Evolutionary conservation across 2,329 filamentous ascomycete genomes (phyloP).

Genomic region (Aspergillus brunneoviolaceus): DNA sequence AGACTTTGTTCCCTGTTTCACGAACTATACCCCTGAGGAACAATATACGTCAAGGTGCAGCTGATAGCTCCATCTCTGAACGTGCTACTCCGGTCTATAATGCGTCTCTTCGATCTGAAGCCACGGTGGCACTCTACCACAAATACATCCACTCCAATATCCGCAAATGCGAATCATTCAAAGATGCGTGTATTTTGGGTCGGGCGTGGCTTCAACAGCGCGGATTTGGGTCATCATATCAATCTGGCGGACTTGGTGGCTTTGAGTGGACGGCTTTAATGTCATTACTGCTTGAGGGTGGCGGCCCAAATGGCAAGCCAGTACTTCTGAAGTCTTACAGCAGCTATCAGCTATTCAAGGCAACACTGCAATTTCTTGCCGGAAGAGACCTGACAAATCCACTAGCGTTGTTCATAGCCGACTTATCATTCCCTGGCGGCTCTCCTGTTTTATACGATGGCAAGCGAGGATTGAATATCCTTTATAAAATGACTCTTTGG

Average conservation of each 20-base stretch:
- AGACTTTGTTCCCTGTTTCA: conserved; percentile 65
- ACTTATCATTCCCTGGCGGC: conserved; percentile 39
- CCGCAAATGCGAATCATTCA: conserved; percentile 69
- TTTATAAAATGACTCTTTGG: conserved; percentile 89
- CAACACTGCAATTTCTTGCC: conserved; percentile 81
- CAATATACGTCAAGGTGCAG: conserved; percentile 62
- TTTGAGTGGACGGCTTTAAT: conserved; percentile 87
- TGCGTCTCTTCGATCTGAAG: conserved; percentile 75
- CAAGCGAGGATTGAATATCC: conserved; percentile 70
- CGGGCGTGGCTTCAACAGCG: conserved; percentile 87
- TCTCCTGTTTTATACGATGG: conserved; percentile 78
- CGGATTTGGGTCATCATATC: conserved; percentile 69
- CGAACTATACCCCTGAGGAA: conserved; percentile 71
- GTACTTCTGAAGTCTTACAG: conserved; percentile 78
- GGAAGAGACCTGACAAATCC: conserved; percentile 72
- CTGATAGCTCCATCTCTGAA: conserved; percentile 37
- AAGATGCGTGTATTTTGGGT: conserved; percentile 82
- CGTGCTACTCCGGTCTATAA: conserved; percentile 83
- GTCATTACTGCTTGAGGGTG: conserved; percentile 76
- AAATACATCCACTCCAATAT: conserved; percentile 70
- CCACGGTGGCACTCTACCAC: conserved; percentile 70
- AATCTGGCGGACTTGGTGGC: conserved; percentile 80
- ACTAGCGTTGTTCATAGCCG: conserved; percentile 44
- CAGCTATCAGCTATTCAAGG: conserved; percentile 93
- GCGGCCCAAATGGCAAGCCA: conserved; percentile 68